Percentiles rank a stretch among this genome's conserved stretches.
These are phyloP conservation scores for Coemansia sp. DNA, from an alignment of 192 early-diverging fungal genomes.

Conservation along the genomic window DNA sequence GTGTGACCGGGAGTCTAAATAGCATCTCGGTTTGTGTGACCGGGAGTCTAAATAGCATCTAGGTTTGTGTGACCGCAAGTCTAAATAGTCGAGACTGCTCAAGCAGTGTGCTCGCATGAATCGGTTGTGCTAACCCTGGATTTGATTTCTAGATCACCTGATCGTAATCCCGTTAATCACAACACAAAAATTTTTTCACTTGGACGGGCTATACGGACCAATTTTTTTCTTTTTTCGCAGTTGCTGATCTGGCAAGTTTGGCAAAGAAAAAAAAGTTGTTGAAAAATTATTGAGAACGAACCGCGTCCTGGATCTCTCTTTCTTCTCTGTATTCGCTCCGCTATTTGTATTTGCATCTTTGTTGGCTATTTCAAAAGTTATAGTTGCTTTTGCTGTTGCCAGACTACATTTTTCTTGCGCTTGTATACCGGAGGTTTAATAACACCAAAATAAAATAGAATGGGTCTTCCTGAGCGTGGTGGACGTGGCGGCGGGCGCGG, in stretches of 20 bases:
- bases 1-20: not conserved
- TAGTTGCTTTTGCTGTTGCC: not conserved
- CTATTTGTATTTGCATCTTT: slow-evolving; percentile 8
- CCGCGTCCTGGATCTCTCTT: not conserved
- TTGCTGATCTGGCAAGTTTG: not conserved
- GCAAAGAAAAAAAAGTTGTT: not conserved
- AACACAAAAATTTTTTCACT: not conserved
- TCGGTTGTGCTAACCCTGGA: not conserved
- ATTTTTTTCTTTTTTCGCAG: not conserved
- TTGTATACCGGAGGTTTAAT: not conserved
- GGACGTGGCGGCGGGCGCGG: slow-evolving; percentile 15
- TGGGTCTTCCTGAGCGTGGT: slow-evolving; percentile 54
- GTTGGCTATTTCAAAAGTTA: not conserved
- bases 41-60: not conserved
- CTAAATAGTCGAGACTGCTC: not conserved
- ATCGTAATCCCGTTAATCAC: not conserved
- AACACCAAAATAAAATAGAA: slow-evolving; percentile 24
- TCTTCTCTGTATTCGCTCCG: not conserved
- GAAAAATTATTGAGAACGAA: not conserved
- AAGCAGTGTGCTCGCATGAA: not conserved
- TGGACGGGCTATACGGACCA: not conserved
- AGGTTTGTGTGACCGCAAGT: no score
- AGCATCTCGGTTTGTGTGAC: not conserved
- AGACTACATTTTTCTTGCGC: not conserved
- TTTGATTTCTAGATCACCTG: not conserved